Evolutionary conservation across 192 early-diverging fungal species (phyloP), one percentile per base, ranked within the genome.

Genomic region (Gamsiella multidivaricata): DNA sequence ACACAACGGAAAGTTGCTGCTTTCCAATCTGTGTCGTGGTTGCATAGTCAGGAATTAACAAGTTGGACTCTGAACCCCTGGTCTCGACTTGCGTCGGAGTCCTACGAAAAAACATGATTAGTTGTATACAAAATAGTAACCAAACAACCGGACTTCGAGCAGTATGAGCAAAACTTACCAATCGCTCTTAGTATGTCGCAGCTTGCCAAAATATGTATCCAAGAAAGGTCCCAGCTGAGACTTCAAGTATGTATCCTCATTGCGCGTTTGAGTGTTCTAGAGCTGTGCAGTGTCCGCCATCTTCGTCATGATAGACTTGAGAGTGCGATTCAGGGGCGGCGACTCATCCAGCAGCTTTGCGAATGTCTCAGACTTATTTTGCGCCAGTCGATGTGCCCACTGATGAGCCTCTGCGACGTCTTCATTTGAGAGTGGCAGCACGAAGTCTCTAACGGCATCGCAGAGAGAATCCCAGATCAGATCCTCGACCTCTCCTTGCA

Each of bases 291-390:
- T 64, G 22, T 72, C 61, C 14, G 36, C 29, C 61, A 65, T 64
- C 55, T 72, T 72, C 0, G 54, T 64, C 61, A 72, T 52, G 37
- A 72, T 41, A 23, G 70, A 52, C 54, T 58, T 72, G 18, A 72
- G 61, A 34, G 54, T 33, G 43, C 28, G 61, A 46, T 64, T 57
- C 15, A 58, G 70, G 34, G 70, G 61, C 10, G 61, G 61, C 1
- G 45, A 57, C 20, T 70, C 69, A 25, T 61, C 53, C 42, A 70
- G 31, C 57, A 49, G 28, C n/a, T 54, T 29, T 12, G 17, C 12
- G 25, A 72, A 58, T 1, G 25, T 28, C 34, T 72, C 61, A 64
- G 45, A 43, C 29, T 57, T 70, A 37, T 34, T 51, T 3, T 58
- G 53, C n/a, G 70, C 61, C 25, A 64, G 54, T 33, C 31, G 61